Base-by-base conservation (phyloP, 73 alveolate genomes). In the Diophrys sp. region DNA sequence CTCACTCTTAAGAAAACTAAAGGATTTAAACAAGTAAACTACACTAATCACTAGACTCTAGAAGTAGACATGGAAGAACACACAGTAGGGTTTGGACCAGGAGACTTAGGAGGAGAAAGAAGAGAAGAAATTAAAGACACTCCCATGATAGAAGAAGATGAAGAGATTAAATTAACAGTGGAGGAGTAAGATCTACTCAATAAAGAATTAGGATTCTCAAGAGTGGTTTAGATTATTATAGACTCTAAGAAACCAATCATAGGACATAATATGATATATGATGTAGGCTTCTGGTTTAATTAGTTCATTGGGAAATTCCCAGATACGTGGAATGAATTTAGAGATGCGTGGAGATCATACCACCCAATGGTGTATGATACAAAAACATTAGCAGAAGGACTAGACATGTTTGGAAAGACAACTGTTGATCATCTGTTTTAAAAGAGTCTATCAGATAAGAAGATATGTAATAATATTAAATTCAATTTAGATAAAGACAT, bases 231-330 rank as follows among this genome's bases (percentile, higher is more conserved):
- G 53, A 56, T 79, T 56, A 69, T 95, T 57, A 73, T 90, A 53
- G 79, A 95, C 29, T 70, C 91, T 33, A 90, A 90, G 87, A 87
- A 84, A 71, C 97, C 99, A 11, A 77, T 95, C 0, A 87, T 95
- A 23, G 99, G 99, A 0, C 99, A 95, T 85, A 92, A 95, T 81
- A 83, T 92, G 83, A 89, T 88, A 75, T 95, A 57, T 89, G 99
- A 95, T 82, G 71, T 95, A 75, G 81, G 89, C 89, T 95, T 85
- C 83, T 73, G 92, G 74, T 95, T 87, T 77, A 81, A 86, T 56
- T 93, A 95, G 84, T 92, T 95, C 84, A 77, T 92, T 0, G 97
- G 85, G 0, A 93, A 84, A 54, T 74, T 95, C 67, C 99, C 99
- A 0, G 92, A 83, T 31, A 85, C 95, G 31, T 95, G 83, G 87